Evolutionary conservation across 306 rosid genomes (phyloP), one percentile per base, ranked within the genome.

Genomic region (Quercus bicolor): DNA sequence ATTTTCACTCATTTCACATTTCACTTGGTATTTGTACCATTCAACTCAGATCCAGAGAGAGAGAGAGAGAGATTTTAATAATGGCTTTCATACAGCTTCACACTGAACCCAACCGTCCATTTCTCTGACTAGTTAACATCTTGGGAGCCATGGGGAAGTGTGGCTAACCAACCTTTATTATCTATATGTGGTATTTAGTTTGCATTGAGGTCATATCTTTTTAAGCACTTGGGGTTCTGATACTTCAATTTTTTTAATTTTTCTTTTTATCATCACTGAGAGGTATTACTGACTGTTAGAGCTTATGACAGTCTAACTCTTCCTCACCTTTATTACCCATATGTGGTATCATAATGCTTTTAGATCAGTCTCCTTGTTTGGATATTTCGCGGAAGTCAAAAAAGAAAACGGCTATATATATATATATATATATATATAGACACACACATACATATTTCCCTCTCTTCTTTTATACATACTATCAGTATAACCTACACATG

Each of bases 301-400:
- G 75, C 69, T 76, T 40, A 60, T 80, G 84, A 77, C 78, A 77
- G 84, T 73, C 72, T 68, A 75, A 77, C 66, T 75, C 66, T 71
- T 56, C 78, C 26, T 68, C 8, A 71, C 74, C 76, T 74, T 74
- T 82, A 78, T 80, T 82, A 80, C 80, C 86, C 72, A 76, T 62
- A 73, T 79, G 28, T 85, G 78, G 86, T 78, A 89, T 81, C 62
- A 59, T 56, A 73, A 75, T 23, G 66, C 78, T 75, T 80, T 78
- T 74, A 55, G 76, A 78, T 68, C 68, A 66, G 7, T 72, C 45
- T 43, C 86, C 77, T 70, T 78, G 45, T 90, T 78, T 76, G 91
- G 90, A 82, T 84, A 76, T 78, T 75, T 84, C 84, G 76, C 84
- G 23, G 66, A 37, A 68, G 75, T 85, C 89, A 68, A 86, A 82